Percentiles rank a stretch among this genome's conserved stretches.
Evolutionary conservation across 1,284 basidiomycete genomes (phyloP).

Genomic region (Sporisorium graminicola): DNA sequence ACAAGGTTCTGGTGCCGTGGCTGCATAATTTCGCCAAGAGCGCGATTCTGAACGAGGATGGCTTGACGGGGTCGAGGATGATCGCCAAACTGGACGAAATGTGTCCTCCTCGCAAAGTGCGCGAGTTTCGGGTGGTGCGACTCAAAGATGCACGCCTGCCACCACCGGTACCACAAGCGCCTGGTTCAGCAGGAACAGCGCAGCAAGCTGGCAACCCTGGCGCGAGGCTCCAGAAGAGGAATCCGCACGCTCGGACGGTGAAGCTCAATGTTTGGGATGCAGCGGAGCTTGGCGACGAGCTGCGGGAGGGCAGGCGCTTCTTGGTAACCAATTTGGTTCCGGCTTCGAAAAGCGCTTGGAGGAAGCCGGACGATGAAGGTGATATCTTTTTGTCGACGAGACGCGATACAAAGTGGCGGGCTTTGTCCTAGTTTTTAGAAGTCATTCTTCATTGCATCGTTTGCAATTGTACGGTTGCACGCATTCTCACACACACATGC

Average conservation of each 20-base stretch:
- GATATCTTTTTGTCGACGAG: conserved; percentile 79
- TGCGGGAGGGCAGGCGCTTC: conserved; percentile 33
- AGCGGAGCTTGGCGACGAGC: conserved; percentile 24
- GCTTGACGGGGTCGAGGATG: conserved; percentile 5
- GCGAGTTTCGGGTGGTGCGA: conserved; percentile 83
- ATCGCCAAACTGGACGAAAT: conserved; percentile 72
- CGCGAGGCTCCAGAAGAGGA: conserved; percentile 22
- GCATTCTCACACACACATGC: background rate
- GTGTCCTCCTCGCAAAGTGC: conserved; percentile 83
- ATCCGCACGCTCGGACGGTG: conserved; percentile 47
- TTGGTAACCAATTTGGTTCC: conserved; percentile 78
- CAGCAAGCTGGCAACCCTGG: background rate
- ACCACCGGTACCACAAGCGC: conserved; percentile 9
- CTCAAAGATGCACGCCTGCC: conserved; percentile 76
- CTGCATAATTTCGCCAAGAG: conserved; percentile 22
- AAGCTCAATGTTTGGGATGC: conserved; percentile 60
- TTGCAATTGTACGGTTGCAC: background rate
- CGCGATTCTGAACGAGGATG: conserved; percentile 18
- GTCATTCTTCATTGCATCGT: too few relatives aligned
- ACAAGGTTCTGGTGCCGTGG: conserved; percentile 16
- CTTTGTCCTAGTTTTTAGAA: background rate
- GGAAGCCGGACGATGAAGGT: conserved; percentile 73
- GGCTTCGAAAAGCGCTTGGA: conserved; percentile 77
- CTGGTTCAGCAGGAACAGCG: background rate
- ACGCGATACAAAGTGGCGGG: conserved; percentile 75